Evolutionary conservation across 352 stramenopile genomes (phyloP), one percentile per base, ranked within the genome.

Genomic region (Phytophthora ramorum): DNA sequence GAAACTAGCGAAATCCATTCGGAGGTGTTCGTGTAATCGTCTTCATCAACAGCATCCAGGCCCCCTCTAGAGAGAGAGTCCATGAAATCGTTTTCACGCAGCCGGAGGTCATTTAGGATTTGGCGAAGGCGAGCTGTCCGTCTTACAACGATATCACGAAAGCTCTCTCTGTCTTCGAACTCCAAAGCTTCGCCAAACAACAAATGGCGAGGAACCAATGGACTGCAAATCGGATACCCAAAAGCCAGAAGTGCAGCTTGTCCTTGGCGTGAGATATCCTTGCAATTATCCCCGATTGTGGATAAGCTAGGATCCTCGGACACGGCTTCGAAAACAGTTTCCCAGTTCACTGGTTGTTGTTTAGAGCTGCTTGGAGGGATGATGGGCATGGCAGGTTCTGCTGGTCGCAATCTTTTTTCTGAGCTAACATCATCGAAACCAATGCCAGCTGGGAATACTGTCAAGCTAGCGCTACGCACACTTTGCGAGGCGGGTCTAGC

Each of bases 1-100:
- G 63, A 69, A 16, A 84, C 41, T 9, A 87, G 24, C 9, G 51
- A 30, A 43, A 28, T 47, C 78, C 78, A 87, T 53, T 73, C 59
- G 7, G 34, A n/a, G 22, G 58, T 20, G 4, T 16, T 60, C 12
- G 10, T 44, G 38, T 66, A 71, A 0, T 14, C 58, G 19, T 74
- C 63, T 48, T 65, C 67, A 20, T 72, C 38, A 22, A 24, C 22
- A 52, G 35, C 16, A 24, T 28, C 47, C 4, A 67, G 12, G 5
- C 24, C 19, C 24, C 40, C 46, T 54, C 35, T 59, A 12, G 75
- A 68, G 50, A 83, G 48, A 6, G 44, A 63, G 16, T 70, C 62
- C 63, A 83, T 66, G 47, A 76, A 73, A 17, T 43, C 55, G 20
- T 24, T 65, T 48, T 83, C 75, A 69, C 69, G 40, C 17, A 78